These are phyloP conservation scores for Fusarium bulbicola DNA, from an alignment of 2,329 filamentous ascomycete genomes.

Conservation along the genomic window DNA sequence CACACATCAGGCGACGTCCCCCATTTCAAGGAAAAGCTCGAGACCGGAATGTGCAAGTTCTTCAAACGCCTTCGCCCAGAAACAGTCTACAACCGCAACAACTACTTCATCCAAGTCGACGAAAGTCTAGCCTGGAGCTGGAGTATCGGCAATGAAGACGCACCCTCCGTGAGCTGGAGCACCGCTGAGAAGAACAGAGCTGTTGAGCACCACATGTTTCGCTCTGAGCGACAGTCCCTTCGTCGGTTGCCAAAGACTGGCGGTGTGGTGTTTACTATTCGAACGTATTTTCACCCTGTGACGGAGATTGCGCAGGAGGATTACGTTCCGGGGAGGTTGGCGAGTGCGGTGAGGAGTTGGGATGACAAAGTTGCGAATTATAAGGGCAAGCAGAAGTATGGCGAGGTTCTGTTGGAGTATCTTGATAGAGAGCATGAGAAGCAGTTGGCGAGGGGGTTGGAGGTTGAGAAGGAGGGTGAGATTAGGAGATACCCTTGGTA, in stretches of 20 bases:
- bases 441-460: slow-evolving; percentile 74
- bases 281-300: slow-evolving; percentile 81
- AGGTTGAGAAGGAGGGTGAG: slow-evolving; percentile 68
- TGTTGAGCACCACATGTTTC: slow-evolving; percentile 78
- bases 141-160: slow-evolving; percentile 80
- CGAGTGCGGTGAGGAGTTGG: slow-evolving; percentile 83
- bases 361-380: slow-evolving; percentile 79
- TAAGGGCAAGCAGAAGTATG: slow-evolving; percentile 81
- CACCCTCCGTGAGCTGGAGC: slow-evolving; percentile 71
- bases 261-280: slow-evolving; percentile 76
- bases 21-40: slow-evolving; percentile 74
- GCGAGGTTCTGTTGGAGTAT: slow-evolving; percentile 77
- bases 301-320: slow-evolving; percentile 74
- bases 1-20: slow-evolving; percentile 82
- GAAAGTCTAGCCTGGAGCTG: slow-evolving; percentile 78
- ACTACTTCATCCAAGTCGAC: slow-evolving; percentile 91
- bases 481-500: slow-evolving; percentile 69
- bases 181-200: slow-evolving; percentile 79
- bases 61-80: slow-evolving; percentile 77
- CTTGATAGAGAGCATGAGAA: slow-evolving; percentile 78
- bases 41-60: slow-evolving; percentile 84
- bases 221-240: slow-evolving; percentile 78
- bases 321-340: slow-evolving; percentile 80
- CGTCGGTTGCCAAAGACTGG: slow-evolving; percentile 67
- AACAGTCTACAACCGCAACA: slow-evolving; percentile 72